Evolutionary conservation across 2,329 filamentous ascomycete species (phyloP), one percentile per base, ranked within the genome.

Genomic region (Hymenoscyphus occultus): DNA sequence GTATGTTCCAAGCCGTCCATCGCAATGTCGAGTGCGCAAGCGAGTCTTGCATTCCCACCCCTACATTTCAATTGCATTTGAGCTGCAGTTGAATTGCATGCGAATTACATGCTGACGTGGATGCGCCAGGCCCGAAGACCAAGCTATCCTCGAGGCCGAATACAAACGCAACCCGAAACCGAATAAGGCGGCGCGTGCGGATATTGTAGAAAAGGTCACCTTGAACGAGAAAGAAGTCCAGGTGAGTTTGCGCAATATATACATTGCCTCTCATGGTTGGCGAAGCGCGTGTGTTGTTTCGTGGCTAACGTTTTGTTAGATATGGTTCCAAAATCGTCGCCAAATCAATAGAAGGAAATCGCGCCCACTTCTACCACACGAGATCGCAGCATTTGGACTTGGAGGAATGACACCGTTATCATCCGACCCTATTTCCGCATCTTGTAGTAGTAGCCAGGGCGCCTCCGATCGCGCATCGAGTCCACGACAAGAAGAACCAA

Each of bases 181-280:
- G 40, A 93, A 97, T 80, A 97, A 96, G 79, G 84, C 88, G 64
- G 90, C 92, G 77, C 91, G 94, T 79, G 84, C 91, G 58, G 88
- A 89, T 65, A 93, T 98, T 69, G 92, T 96, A 66, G 86, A 86
- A 78, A 90, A 88, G 78, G 93, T 97, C 67, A 68, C 68, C 31
- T 83, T 98, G 69, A 94, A 91, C 71, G 93, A 97, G 80, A 97
- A 97, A 78, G 93, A 97, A 81, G 92, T 97, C 45, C 94, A 97
- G 87, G 94, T 97, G 80, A 78, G 89, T 78, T 48, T 56, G 2
- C 56, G 7, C 39, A 3, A n/a, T 39, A 45, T 59, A 31, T 60
- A 68, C 59, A 61, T 22, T 56, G 62, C 28, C 51, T 56, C 39
- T 57, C 9, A 39, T 31, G 19, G 22, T 39, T 39, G 31, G 3